Evolutionary conservation across 306 rosid species (phyloP).

Genomic region (Echinosophora koreensis): DNA sequence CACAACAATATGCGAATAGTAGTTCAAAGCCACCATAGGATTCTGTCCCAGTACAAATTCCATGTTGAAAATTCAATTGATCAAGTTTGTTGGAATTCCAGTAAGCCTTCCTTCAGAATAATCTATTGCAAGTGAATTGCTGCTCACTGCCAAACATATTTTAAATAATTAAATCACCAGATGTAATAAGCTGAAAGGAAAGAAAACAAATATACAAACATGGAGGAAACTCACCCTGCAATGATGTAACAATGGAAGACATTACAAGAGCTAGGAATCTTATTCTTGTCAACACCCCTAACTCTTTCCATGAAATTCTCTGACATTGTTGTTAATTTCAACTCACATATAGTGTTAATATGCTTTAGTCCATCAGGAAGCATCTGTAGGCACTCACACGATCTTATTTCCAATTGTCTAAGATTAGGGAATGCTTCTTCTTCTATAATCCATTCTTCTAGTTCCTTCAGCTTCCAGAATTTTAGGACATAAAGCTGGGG

Average conservation of each 20-base stretch:
- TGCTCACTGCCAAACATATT: constrained; percentile 21
- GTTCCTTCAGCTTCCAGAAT: constrained; percentile 42
- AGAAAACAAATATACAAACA: background rate
- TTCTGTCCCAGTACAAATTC: background rate
- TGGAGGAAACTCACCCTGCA: background rate
- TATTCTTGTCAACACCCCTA: background rate
- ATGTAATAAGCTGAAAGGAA: background rate
- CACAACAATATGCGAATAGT: too few species aligned
- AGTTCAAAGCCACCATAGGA: too few species aligned
- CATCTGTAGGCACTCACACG: constrained; percentile 12
- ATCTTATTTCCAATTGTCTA: constrained; percentile 54
- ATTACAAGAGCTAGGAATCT: background rate
- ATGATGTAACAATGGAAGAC: background rate
- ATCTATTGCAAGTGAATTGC: background rate
- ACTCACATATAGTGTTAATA: constrained; percentile 42
- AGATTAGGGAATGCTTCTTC: constrained; percentile 46
- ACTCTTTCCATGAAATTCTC: background rate
- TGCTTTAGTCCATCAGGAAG: constrained; percentile 46
- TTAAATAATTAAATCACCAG: background rate
- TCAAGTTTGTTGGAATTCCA: background rate
- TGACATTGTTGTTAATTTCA: constrained; percentile 55
- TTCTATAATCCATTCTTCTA: constrained; percentile 36
- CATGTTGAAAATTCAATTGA: background rate
- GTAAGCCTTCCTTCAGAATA: background rate
- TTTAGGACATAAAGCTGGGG: constrained; percentile 48